These are phyloP conservation scores for Chlamydomonas sp. DNA, from an alignment of 139 green algal genomes.

Conservation along the genomic window DNA sequence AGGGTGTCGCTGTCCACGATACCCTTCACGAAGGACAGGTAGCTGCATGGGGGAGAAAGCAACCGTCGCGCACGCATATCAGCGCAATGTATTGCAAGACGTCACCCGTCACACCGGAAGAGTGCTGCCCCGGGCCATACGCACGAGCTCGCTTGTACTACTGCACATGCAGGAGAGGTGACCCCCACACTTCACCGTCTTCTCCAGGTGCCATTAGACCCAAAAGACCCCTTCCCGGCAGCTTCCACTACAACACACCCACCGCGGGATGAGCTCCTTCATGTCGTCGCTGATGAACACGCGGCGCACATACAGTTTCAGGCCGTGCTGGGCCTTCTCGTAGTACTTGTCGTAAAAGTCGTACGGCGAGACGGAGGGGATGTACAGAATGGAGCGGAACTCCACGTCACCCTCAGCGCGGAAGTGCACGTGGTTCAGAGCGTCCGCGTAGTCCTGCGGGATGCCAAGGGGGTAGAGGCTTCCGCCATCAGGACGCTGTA, in stretches of 20 bases:
- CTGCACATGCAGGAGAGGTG: too few relatives aligned
- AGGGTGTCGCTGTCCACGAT: conserved; percentile 98
- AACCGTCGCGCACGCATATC: too few relatives aligned
- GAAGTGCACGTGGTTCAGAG: conserved; percentile 94
- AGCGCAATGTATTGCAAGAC: too few relatives aligned
- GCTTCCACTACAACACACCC: conserved; percentile 2
- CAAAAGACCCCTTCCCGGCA: background rate
- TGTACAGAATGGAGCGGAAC: conserved; percentile 96
- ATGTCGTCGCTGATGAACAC: conserved; percentile 97
- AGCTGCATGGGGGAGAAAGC: conserved; percentile 54
- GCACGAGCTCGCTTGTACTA: too few relatives aligned
- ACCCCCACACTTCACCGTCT: too few relatives aligned
- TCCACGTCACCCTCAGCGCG: conserved; percentile 98
- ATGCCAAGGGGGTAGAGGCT: background rate
- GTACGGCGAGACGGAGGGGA: conserved; percentile 77
- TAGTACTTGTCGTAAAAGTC: conserved; percentile 97
- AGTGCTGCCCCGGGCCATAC: too few relatives aligned
- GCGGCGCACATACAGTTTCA: conserved; percentile 96
- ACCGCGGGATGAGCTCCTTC: conserved; percentile 94
- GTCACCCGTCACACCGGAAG: too few relatives aligned
- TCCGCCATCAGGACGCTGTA: too few relatives aligned
- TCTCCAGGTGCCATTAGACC: background rate
- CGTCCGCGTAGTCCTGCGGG: conserved; percentile 66
- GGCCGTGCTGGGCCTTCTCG: conserved; percentile 58
- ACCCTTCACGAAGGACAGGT: conserved; percentile 87